Evolutionary conservation across 2,329 filamentous ascomycete genomes (phyloP).

Genomic region (Beauveria pseudobassiana): DNA sequence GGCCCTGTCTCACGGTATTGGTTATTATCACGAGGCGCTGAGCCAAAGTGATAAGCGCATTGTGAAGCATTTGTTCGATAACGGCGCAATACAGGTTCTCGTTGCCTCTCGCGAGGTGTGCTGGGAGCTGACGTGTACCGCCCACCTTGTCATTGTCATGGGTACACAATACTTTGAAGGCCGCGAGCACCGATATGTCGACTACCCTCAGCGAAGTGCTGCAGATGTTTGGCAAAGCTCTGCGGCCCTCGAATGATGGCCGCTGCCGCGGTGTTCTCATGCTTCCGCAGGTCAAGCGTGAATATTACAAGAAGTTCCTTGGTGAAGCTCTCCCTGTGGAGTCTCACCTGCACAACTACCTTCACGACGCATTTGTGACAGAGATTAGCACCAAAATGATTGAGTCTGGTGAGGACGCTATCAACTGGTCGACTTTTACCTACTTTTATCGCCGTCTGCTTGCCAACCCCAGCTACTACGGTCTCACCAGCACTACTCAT

Average conservation of each 20-base stretch:
- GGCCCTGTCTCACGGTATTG: slow-evolving; percentile 86
- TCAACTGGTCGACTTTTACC: slow-evolving; percentile 97
- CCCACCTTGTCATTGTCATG: slow-evolving; percentile 92
- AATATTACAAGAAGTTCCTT: slow-evolving; percentile 98
- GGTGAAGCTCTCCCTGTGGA: slow-evolving; percentile 94
- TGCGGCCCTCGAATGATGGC: slow-evolving; percentile 70
- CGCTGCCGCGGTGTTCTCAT: slow-evolving; percentile 88
- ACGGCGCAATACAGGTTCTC: slow-evolving; percentile 83
- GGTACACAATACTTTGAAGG: slow-evolving; percentile 97
- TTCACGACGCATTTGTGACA: slow-evolving; percentile 93
- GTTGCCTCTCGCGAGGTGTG: slow-evolving; percentile 75
- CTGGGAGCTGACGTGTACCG: slow-evolving; percentile 85
- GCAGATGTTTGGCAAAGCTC: slow-evolving; percentile 96
- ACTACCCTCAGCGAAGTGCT: slow-evolving; percentile 92
- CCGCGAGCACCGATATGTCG: slow-evolving; percentile 91
- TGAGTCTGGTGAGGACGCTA: slow-evolving; percentile 88
- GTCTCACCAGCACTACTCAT: slow-evolving; percentile 77
- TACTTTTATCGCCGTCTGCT: slow-evolving; percentile 95
- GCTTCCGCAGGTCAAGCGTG: slow-evolving; percentile 87
- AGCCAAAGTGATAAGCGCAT: slow-evolving; percentile 86
- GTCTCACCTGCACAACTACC: slow-evolving; percentile 82
- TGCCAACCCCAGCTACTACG: slow-evolving; percentile 95
- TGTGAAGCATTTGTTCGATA: slow-evolving; percentile 82
- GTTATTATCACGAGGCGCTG: slow-evolving; percentile 94
- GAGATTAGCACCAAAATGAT: slow-evolving; percentile 97